Conservation (phyloP, 306 rosid genomes). For the Datisca glomerata region DNA sequence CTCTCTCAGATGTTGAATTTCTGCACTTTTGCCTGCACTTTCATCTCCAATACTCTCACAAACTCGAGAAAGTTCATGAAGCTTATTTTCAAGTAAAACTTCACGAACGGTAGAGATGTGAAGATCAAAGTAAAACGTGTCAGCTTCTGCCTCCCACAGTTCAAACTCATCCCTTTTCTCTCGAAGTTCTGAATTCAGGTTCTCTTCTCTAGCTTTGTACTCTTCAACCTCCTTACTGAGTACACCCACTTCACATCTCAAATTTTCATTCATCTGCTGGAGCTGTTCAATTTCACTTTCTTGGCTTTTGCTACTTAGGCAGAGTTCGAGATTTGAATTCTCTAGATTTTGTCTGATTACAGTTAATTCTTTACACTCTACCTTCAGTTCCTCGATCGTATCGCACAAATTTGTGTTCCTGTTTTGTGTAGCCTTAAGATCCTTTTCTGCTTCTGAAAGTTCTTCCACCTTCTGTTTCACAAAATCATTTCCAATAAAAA, state of each 20-base stretch:
- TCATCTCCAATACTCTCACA: constrained; percentile 57
- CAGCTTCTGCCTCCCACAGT: constrained; percentile 95
- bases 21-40: constrained; percentile 39
- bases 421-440: constrained; percentile 37
- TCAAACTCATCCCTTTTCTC: constrained; percentile 68
- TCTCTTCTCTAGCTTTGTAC: constrained; percentile 53
- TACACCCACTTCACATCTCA: constrained; percentile 40
- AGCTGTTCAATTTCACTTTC: constrained; percentile 51
- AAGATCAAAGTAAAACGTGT: constrained; percentile 79
- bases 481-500: constrained; percentile 29
- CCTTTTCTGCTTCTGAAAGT: constrained; percentile 47
- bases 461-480: constrained; percentile 41
- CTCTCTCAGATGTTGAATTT: constrained; percentile 47
- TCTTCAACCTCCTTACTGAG: constrained; percentile 54
- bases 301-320: constrained; percentile 42
- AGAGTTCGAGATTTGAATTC: constrained; percentile 49
- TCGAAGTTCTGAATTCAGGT: constrained; percentile 58
- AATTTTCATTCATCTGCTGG: constrained; percentile 34
- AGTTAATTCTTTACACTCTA: constrained; percentile 39
- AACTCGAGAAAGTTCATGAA: constrained; percentile 61
- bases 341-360: constrained; percentile 34
- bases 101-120: constrained; percentile 75
- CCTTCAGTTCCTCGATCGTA: constrained; percentile 45
- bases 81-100: constrained; percentile 71
- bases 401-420: constrained; percentile 44